These are phyloP conservation scores for Tulasnella sp. DNA, from an alignment of 768 basidiomycete genomes.

Conservation along the genomic window DNA sequence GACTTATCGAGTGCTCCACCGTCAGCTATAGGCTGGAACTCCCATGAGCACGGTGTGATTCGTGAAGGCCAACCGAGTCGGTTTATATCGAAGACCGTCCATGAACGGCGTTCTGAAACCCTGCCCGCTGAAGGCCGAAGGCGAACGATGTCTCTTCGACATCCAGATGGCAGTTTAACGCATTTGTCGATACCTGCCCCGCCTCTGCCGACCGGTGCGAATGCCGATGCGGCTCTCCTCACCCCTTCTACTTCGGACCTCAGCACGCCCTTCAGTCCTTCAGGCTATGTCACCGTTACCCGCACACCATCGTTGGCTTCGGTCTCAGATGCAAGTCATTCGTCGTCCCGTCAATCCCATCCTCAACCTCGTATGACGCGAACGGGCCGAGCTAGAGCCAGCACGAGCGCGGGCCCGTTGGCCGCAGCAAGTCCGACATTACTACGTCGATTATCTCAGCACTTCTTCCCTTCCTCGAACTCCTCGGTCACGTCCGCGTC, in stretches of 20 bases:
- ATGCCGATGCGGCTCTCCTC: neutral
- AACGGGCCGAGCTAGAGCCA: neutral
- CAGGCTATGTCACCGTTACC: neutral
- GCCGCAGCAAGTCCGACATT: neutral
- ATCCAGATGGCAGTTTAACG: neutral
- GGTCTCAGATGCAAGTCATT: neutral
- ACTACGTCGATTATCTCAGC: neutral
- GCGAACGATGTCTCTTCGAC: neutral
- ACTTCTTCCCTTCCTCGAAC: neutral
- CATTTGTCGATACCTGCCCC: neutral
- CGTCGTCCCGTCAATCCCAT: neutral
- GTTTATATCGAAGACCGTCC: neutral
- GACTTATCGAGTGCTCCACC: neutral
- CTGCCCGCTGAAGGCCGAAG: neutral
- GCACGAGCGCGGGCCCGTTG: neutral
- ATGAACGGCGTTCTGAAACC: neutral
- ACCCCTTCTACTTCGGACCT: neutral
- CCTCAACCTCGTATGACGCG: neutral
- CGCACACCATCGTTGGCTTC: neutral
- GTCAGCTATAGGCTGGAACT: neutral
- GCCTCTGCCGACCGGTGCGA: neutral
- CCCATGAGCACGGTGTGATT: neutral
- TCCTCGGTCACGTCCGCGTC: neutral
- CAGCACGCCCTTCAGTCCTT: neutral
- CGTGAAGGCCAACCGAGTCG: neutral